Evolutionary conservation across 2,329 filamentous ascomycete species (phyloP), one percentile per base, ranked within the genome.

Genomic region (Epicoccum nigrum): DNA sequence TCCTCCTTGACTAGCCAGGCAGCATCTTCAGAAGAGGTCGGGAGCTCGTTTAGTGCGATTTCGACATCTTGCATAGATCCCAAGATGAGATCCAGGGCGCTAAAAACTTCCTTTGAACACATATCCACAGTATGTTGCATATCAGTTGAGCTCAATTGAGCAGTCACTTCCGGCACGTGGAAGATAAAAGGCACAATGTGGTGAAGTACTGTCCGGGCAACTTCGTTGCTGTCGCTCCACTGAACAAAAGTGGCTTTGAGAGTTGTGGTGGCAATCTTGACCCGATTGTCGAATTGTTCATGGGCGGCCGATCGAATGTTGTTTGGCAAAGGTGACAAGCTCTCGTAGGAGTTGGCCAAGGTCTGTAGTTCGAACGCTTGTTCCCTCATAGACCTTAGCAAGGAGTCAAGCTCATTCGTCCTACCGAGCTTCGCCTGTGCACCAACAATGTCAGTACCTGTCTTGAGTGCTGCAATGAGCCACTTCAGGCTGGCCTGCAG

Each of bases 61-160:
- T 84, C 83, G 37, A 88, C 81, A 56, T 86, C 84, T 70, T 97
- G 91, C 39, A 96, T 81, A 1, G 89, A 87, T 28, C 93, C 88
- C 2, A 97, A 84, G 21, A 93, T 83, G 41, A 84, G 83, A 71
- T 96, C 89, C 38, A 87, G 83, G n/a, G 88, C 77, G 1, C 74
- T 81, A 30, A 89, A 82, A 1, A 91, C 72, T 3, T 80, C 76
- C 12, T 80, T 74, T 33, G 85, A 82, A 35, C 92, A 81, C 0
- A 74, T 68, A 15, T 79, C 64, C 5, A 70, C 15, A 4, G 50
- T 56, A 20, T 60, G 20, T 16, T 40, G 53, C 16, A 48, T 9
- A 5, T 56, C 39, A 1, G 56, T 34, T 2, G 54, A 46, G 8
- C 41, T 44, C 2, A 16, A 31, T 3, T 32, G 27, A 27, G 25